phyloP scores from a whole-genome alignment of 306 rosid species.

The Corylus americana region DNA sequence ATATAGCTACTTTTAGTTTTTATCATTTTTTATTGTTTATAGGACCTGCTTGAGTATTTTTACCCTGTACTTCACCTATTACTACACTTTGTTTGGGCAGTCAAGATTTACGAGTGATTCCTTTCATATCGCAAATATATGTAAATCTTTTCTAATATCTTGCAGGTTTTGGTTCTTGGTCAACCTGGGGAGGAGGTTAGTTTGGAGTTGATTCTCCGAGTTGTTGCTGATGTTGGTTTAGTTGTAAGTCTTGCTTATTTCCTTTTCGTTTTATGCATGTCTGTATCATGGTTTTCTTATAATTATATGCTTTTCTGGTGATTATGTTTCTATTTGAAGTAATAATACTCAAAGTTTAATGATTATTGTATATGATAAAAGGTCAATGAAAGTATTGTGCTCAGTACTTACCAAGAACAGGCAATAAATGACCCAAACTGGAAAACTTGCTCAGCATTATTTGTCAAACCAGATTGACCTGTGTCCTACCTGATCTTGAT shows the following conservation, averaged over 20 bases:
- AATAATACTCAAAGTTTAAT: not conserved
- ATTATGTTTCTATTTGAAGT: not conserved
- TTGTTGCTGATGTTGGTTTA: conserved; percentile 96
- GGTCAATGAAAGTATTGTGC: not conserved
- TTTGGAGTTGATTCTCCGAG: conserved; percentile 89
- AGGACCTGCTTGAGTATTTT: not conserved
- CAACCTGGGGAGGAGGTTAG: conserved; percentile 96
- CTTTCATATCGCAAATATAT: conserved; percentile 20
- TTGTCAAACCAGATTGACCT: not conserved
- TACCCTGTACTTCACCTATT: not conserved
- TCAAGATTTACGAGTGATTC: conserved; percentile 19
- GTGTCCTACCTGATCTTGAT: not conserved
- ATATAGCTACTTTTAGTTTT: not conserved
- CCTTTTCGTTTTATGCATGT: conserved; percentile 13
- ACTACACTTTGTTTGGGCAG: not conserved
- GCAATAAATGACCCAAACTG: not conserved
- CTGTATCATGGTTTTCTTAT: not conserved
- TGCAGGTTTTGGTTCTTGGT: conserved; percentile 77
- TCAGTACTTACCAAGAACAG: not conserved
- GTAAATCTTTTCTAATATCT: conserved; percentile 13
- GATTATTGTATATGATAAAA: not conserved
- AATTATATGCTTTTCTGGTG: not conserved
- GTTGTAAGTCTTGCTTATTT: conserved; percentile 40
- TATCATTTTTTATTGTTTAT: not conserved
- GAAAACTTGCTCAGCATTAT: not conserved